Conservation (phyloP, 768 basidiomycete genomes). For the Tylopilus sp. region DNA sequence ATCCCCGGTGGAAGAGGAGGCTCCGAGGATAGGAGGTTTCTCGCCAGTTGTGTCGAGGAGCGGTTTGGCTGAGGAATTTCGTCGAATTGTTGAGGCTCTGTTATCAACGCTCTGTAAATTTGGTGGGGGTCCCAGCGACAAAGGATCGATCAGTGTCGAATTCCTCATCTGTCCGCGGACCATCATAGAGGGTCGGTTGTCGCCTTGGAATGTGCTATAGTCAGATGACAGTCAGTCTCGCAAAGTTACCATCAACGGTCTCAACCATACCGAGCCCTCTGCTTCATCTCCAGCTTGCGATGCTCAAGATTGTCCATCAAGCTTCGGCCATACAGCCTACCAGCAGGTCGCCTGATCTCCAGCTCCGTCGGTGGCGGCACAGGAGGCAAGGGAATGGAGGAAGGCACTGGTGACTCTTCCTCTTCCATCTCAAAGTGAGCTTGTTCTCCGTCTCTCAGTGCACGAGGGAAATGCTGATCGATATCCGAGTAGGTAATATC, state of each 20-base stretch:
- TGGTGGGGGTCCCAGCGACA: slow-evolving; percentile 51
- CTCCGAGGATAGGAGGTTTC: slow-evolving; percentile 27
- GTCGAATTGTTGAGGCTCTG: slow-evolving; percentile 41
- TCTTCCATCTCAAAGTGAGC: slow-evolving; percentile 45
- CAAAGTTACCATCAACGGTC: not conserved
- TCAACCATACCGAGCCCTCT: slow-evolving; percentile 70
- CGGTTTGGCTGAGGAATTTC: slow-evolving; percentile 60
- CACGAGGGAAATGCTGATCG: slow-evolving; percentile 61
- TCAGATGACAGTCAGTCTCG: slow-evolving; percentile 6
- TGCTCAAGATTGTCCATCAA: slow-evolving; percentile 87
- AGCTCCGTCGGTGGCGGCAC: slow-evolving; percentile 31
- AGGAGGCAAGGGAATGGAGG: slow-evolving; percentile 30
- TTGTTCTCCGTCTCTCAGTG: slow-evolving; percentile 77
- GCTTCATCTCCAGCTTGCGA: slow-evolving; percentile 78
- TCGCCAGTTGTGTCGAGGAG: slow-evolving; percentile 59
- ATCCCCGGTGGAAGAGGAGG: slow-evolving; percentile 31
- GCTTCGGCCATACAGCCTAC: slow-evolving; percentile 83
- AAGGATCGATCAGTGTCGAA: slow-evolving; percentile 71
- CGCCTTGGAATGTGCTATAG: slow-evolving; percentile 79
- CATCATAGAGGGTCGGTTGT: slow-evolving; percentile 93
- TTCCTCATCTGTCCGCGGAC: slow-evolving; percentile 54
- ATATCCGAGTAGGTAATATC: slow-evolving; percentile 62
- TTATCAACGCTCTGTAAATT: slow-evolving; percentile 43
- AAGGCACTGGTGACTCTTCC: slow-evolving; percentile 35
- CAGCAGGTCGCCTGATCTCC: slow-evolving; percentile 53